Evolutionary conservation across 2,329 filamentous ascomycete species (phyloP), one percentile per base, ranked within the genome.

Genomic region (Harringtonia lauricola): DNA sequence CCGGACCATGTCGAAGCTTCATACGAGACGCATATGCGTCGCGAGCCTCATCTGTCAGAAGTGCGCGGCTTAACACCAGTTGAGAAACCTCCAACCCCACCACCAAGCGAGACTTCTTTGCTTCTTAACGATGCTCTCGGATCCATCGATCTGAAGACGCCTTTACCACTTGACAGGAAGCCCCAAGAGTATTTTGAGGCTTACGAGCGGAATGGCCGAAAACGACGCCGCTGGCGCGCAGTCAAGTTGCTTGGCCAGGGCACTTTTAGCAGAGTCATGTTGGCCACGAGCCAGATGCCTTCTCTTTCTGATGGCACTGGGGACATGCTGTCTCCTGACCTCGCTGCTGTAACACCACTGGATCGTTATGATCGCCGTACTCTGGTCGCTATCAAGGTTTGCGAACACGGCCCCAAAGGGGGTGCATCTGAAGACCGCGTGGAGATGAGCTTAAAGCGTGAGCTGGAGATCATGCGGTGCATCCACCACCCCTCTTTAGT

Each of bases 361-460:
- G 59, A 42, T 47, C 51, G 48, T 39, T 62, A 56, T 34, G 70
- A 85, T 49, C 79, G 81, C n/a, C 84, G 82, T 56, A 86, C 85
- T 42, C 68, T 98, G 14, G 92, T 96, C 3, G 92, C 92, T 2
- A 80, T 98, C 57, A 98, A 98, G 63, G 80, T 98, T 36, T 90
- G 94, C 58, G 87, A 95, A 61, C 88, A 95, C 63, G 92, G 90
- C 4, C 90, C 92, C 1, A 86, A 86, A 21, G 92, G 92, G 42
- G 90, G 90, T 37, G 90, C 89, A 4, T 92, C 92, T 39, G 88
- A 95, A 59, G 86, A 95, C 54, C 80, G 92, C 33, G 81, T 96
- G 49, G 90, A 95, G 62, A 86, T 92, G 64, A 94, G 88, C 45
- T 67, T 98, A 50, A 94, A 95, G 64, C 80, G 92, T 48, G 92